Evolutionary conservation across 177 flowering plant genomes (phyloP), one percentile per base, ranked within the genome.

Genomic region (Telopea speciosissima): DNA sequence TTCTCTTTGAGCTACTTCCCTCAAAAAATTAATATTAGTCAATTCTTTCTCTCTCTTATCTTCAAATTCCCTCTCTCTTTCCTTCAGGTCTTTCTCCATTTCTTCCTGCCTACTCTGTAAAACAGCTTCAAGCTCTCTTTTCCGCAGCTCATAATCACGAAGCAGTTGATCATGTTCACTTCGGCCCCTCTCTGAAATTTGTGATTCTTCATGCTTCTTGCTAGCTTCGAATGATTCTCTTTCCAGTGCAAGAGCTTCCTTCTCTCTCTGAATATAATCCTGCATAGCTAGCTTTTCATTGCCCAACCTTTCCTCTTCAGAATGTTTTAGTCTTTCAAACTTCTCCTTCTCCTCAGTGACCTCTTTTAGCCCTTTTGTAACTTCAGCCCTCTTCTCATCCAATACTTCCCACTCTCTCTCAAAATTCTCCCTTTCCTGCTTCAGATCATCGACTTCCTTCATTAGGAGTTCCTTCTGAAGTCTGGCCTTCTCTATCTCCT

Each of bases 391-490:
- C 75, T 88, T 92, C 67, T 87, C 92, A 86, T 96, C 96, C 76
- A 96, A 67, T 5, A 71, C 85, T 77, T 88, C 93, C 97, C 97
- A 96, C 23, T 96, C 92, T 78, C 81, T 85, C 81, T 93, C 97
- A 81, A 93, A 91, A 58, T 74, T 89, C 72, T 78, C 83, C 73
- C 82, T 88, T 31, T 94, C 89, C 71, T 69, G 83, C 74, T 82
- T 88, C 78, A 94, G 73, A 71, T 85, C 85, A 71, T 86, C 90
- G 63, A 14, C 72, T 81, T 89, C 92, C 80, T 84, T 89, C 76
- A 79, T 63, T 63, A 93, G 81, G 56, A 82, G 70, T 69, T 88
- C 89, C 68, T 81, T 82, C 72, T 85, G 84, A 66, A 31, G 72
- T 68, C 84, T 80, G 70, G 72, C 82, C 67, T 75, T 85, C 33